phyloP scores from a whole-genome alignment of 495 filamentous ascomycete genomes.

The Pyrenula aspistea region DNA sequence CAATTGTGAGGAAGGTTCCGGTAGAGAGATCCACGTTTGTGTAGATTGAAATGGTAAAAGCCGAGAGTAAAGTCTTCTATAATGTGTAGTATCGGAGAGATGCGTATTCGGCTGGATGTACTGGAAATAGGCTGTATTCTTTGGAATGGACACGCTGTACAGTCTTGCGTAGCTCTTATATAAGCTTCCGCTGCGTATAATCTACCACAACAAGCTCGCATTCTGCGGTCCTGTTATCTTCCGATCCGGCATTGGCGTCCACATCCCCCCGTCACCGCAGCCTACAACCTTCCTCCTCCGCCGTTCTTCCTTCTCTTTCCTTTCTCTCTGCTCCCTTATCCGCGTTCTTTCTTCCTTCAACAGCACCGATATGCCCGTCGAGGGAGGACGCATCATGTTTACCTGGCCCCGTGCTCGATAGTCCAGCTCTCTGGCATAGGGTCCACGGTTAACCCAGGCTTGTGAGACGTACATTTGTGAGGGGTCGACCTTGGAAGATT shows the following conservation, averaged over 20 bases:
- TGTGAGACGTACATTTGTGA: constrained; percentile 74
- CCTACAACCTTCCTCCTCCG: constrained; percentile 28
- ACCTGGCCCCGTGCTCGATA: constrained; percentile 60
- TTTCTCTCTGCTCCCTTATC: constrained; percentile 65
- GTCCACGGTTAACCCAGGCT: constrained; percentile 79
- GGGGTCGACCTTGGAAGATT: constrained; percentile 32
- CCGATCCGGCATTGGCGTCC: constrained; percentile 71
- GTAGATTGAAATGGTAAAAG: too few species aligned
- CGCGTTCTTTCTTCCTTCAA: constrained; percentile 90
- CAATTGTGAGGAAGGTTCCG: too few species aligned
- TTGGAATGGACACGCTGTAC: too few species aligned
- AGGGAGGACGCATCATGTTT: constrained; percentile 48
- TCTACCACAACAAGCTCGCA: background rate
- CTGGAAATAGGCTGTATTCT: too few species aligned
- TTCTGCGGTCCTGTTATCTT: constrained; percentile 17
- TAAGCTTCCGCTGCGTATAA: too few species aligned
- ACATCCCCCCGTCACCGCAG: constrained; percentile 42
- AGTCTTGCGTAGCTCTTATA: too few species aligned
- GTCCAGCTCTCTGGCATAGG: constrained; percentile 38
- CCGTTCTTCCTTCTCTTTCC: constrained; percentile 58
- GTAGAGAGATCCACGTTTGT: too few species aligned
- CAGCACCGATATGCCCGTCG: constrained; percentile 65
- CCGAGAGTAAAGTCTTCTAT: too few species aligned
- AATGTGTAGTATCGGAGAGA: too few species aligned
- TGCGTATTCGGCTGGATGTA: too few species aligned